phyloP scores from a whole-genome alignment of 2,329 filamentous ascomycete species.

The Thielaviopsis musarum region DNA sequence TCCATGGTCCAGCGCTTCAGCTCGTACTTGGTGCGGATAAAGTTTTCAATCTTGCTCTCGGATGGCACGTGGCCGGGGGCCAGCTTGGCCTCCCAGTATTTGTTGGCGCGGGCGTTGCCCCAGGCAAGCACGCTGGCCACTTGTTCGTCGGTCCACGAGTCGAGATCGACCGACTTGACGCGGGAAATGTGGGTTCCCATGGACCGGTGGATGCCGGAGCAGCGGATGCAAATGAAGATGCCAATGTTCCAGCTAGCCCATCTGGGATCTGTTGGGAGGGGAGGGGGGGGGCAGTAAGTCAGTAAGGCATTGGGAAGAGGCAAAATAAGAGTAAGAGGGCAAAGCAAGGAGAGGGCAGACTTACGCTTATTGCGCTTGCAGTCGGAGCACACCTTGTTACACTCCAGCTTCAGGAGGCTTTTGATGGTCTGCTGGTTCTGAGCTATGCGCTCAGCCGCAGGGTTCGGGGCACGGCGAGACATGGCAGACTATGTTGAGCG shows the following conservation, averaged over 20 bases:
- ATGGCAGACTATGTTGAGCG: conserved; percentile 27
- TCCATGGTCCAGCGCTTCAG: conserved; percentile 99
- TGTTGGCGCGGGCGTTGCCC: conserved; percentile 94
- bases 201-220: conserved; percentile 93
- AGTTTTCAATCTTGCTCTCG: conserved; percentile 98
- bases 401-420: conserved; percentile 80
- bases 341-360: conserved; percentile 18
- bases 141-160: conserved; percentile 98
- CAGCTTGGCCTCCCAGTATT: conserved; percentile 96
- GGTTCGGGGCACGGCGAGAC: conserved; percentile 64
- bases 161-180: conserved; percentile 95
- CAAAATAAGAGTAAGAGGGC: neutral
- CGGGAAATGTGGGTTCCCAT: conserved; percentile 98
- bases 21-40: conserved; percentile 97
- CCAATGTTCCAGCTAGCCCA: conserved; percentile 99
- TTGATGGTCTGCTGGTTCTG: conserved; percentile 92
- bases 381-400: conserved; percentile 93
- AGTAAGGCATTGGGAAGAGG: conserved; percentile 4
- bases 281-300: conserved; percentile 6
- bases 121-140: conserved; percentile 83
- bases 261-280: conserved; percentile 56
- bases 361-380: conserved; percentile 97
- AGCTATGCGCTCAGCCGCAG: conserved; percentile 71
- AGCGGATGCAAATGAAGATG: conserved; percentile 94
- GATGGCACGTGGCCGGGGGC: conserved; percentile 82